phyloP scores from a whole-genome alignment of 2,329 filamentous ascomycete genomes.

The Penicillium nordicum region DNA sequence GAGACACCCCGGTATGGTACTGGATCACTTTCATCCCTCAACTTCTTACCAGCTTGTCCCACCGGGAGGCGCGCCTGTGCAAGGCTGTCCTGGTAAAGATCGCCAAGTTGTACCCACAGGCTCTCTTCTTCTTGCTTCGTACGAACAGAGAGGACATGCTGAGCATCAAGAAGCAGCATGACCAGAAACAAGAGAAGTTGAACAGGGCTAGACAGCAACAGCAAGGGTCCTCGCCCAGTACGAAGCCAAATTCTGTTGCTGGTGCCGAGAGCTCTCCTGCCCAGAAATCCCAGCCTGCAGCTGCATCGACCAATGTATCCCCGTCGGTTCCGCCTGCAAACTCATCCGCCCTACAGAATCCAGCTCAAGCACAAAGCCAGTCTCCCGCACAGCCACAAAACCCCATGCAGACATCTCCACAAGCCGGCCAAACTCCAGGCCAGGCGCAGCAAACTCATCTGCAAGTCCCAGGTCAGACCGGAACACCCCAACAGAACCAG shows the following conservation, averaged over 20 bases:
- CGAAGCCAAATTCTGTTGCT: constrained; percentile 39
- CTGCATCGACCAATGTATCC: constrained; percentile 25
- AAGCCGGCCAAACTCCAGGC: constrained; percentile 20
- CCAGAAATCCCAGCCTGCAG: constrained; percentile 48
- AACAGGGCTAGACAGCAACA: constrained; percentile 61
- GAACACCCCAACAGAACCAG: constrained; percentile 18
- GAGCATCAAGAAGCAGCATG: constrained; percentile 84
- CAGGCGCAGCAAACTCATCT: constrained; percentile 21
- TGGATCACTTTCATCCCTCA: constrained; percentile 99
- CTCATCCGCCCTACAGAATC: constrained; percentile 27
- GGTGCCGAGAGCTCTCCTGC: constrained; percentile 44
- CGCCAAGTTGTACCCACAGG: constrained; percentile 91
- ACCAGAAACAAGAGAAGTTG: constrained; percentile 58
- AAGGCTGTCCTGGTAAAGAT: constrained; percentile 87
- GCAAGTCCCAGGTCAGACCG: constrained; percentile 31
- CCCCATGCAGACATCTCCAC: constrained; percentile 20
- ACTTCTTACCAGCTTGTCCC: constrained; percentile 81
- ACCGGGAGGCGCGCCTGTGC: constrained; percentile 85
- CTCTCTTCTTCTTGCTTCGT: constrained; percentile 90
- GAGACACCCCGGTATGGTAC: constrained; percentile 96
- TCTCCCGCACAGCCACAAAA: constrained; percentile 24
- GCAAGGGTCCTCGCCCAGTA: constrained; percentile 35
- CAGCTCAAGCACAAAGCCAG: constrained; percentile 19
- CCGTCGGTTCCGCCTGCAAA: constrained; percentile 23
- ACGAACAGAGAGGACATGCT: constrained; percentile 94